These are phyloP conservation scores for Termitomyces eurrhizus DNA, from an alignment of 768 basidiomycete genomes.

Conservation along the genomic window DNA sequence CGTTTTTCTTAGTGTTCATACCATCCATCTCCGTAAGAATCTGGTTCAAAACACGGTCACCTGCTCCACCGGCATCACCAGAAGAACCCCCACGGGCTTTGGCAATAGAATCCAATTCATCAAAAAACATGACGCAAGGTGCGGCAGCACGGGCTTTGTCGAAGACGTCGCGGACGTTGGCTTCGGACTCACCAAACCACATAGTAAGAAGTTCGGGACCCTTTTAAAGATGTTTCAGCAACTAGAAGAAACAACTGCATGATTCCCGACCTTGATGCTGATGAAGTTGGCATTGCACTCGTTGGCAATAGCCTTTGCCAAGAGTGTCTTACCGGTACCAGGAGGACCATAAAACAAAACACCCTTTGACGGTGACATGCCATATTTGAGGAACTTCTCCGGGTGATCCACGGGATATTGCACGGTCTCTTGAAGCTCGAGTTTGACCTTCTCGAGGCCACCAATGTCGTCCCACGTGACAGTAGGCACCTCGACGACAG, in stretches of 20 bases:
- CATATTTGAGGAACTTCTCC: slow-evolving; percentile 99
- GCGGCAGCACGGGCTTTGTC: slow-evolving; percentile 99
- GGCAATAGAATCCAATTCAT: slow-evolving; percentile 98
- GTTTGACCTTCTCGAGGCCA: slow-evolving; percentile 99
- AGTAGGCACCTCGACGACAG: slow-evolving; percentile 97
- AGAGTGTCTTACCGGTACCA: slow-evolving; percentile 98
- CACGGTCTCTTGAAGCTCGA: slow-evolving; percentile 97
- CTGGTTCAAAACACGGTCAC: slow-evolving; percentile 97
- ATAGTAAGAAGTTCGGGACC: slow-evolving; percentile 97
- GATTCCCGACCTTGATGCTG: slow-evolving; percentile 77
- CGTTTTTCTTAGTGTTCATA: slow-evolving; percentile 98
- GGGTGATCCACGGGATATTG: slow-evolving; percentile 99
- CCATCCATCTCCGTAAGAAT: slow-evolving; percentile 99
- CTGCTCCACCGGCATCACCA: slow-evolving; percentile 94
- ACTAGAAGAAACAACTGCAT: background rate
- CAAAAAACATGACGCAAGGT: slow-evolving; percentile 99
- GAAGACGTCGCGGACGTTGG: slow-evolving; percentile 98
- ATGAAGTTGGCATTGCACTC: slow-evolving; percentile 99
- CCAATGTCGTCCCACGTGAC: slow-evolving; percentile 99
- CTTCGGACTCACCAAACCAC: slow-evolving; percentile 99
- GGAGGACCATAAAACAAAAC: slow-evolving; percentile 99
- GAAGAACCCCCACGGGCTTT: slow-evolving; percentile 85
- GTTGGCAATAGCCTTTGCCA: slow-evolving; percentile 98
- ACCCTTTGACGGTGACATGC: slow-evolving; percentile 99
- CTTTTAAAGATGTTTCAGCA: slow-evolving; percentile 29